These are phyloP conservation scores for Megacollybia marginata DNA, from an alignment of 768 basidiomycete species.

Conservation along the genomic window DNA sequence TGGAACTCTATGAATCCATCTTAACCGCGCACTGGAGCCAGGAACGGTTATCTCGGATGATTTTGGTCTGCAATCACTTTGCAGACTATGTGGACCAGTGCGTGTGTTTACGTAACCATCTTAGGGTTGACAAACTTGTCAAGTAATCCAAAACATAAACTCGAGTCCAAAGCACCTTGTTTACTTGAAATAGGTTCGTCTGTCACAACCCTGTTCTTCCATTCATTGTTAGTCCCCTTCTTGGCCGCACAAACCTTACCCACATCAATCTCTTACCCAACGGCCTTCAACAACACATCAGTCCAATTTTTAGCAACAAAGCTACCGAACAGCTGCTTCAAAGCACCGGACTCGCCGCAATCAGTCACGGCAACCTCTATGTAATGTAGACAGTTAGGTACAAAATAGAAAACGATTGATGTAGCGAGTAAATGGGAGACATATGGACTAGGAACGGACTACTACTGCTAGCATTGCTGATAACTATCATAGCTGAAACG, in stretches of 20 bases:
- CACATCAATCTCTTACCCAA: slow-evolving; percentile 38
- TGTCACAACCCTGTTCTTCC: slow-evolving; percentile 7
- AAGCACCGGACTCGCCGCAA: too few relatives aligned
- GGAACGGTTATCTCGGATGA: slow-evolving; percentile 34
- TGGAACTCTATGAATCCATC: slow-evolving; percentile 61
- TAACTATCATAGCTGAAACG: slow-evolving; percentile 45
- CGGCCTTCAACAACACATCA: slow-evolving; percentile 63
- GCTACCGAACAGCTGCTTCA: too few relatives aligned
- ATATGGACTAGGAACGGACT: neutral
- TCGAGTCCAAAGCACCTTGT: slow-evolving; percentile 45
- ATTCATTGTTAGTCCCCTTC: slow-evolving; percentile 33
- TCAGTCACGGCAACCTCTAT: too few relatives aligned
- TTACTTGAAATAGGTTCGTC: slow-evolving; percentile 43
- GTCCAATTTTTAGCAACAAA: slow-evolving; percentile 38
- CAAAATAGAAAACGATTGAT: neutral
- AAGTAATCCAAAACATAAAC: slow-evolving; percentile 47
- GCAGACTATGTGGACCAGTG: slow-evolving; percentile 59
- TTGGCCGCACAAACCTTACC: slow-evolving; percentile 44
- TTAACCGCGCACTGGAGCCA: slow-evolving; percentile 54
- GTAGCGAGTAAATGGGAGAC: neutral
- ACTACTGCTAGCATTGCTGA: slow-evolving; percentile 53
- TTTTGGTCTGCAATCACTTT: slow-evolving; percentile 63
- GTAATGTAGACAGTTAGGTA: too few relatives aligned
- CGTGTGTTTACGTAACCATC: slow-evolving; percentile 5
- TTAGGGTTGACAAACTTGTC: slow-evolving; percentile 4